Base-by-base conservation (phyloP, 1,139 yeast species). In the Sugiyamaella paludigena region DNA sequence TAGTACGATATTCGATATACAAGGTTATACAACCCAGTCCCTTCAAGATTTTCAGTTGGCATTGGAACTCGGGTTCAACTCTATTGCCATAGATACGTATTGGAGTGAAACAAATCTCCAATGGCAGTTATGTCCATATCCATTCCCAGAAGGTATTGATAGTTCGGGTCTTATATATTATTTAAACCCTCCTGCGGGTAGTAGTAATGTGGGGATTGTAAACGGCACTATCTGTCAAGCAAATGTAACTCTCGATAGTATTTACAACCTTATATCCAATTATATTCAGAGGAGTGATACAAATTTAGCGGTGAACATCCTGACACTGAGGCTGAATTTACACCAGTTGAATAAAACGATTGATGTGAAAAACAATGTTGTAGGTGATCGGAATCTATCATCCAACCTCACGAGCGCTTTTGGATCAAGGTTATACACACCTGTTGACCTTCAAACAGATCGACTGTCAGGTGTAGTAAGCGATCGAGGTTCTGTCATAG, bases 81-180 rank as follows among this genome's bases (percentile, higher is more conserved):
- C 77, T 0, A 61, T 84, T 26, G 69, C 76, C 51, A 49, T 88
- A 10, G 94, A 88, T 61, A 58, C 87, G 13, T 87, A 83, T 65
- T 83, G 84, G 79, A 81, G 81, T 62, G 77, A 78, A 49, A 65
- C 66, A 29, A 68, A 71, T 7, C 57, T 63, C 37, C 69, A 66
- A 50, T 83, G 95, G 83, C 87, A 83, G 58, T 62, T 86, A n/a
- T 86, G 95, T 60, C 92, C 92, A 1, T 42, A 44, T 11, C 57
- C 57, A 7, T 32, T 49, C 27, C 48, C 58, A 2, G 27, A 40
- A 13, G 42, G 44, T 24, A 31, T 45, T 2, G 24, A 40, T 11
- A 36, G 43, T 7, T 34, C 42, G 5, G 49, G 52, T 1, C 30
- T 28, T 4, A 36, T 44, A 4, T 49, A 45, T 36, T 13, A 27